These are phyloP conservation scores for Hemisphaericaspora xylofermentans DNA, from an alignment of 1,139 yeast species.

Conservation along the genomic window DNA sequence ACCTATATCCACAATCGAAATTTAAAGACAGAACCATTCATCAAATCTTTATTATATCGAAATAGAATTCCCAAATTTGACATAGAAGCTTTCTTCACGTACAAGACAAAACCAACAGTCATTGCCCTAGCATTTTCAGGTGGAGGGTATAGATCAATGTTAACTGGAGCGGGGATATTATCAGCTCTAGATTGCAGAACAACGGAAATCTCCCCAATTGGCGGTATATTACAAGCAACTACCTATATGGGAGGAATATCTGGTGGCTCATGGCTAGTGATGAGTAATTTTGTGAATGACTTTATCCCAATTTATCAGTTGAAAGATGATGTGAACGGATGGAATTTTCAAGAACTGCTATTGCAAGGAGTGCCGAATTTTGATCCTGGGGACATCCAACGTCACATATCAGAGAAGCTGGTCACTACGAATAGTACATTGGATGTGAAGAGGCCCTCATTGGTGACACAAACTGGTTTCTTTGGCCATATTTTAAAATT, in stretches of 20 bases:
- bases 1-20: constrained; percentile 37
- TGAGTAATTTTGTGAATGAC: constrained; percentile 50
- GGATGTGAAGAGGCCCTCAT: constrained; percentile 67
- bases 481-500: constrained; percentile 13
- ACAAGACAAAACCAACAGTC: constrained; percentile 27
- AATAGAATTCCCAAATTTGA: constrained; percentile 40
- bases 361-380: constrained; percentile 56
- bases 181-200: constrained; percentile 52
- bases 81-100: constrained; percentile 18
- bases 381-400: constrained; percentile 23
- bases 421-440: background rate
- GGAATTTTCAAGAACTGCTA: constrained; percentile 51
- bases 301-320: constrained; percentile 40
- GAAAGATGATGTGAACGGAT: constrained; percentile 22
- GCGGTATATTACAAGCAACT: constrained; percentile 54
- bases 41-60: constrained; percentile 33
- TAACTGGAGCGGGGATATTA: constrained; percentile 63
- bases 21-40: constrained; percentile 27
- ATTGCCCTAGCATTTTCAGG: constrained; percentile 67
- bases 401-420: constrained; percentile 2
- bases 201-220: constrained; percentile 34
- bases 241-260: constrained; percentile 62
- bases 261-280: constrained; percentile 70
- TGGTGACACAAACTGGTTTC: constrained; percentile 38
- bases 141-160: constrained; percentile 71